Evolutionary conservation across 805 yeast genomes (phyloP).

Genomic region (Sugiyamaella valdiviana): DNA sequence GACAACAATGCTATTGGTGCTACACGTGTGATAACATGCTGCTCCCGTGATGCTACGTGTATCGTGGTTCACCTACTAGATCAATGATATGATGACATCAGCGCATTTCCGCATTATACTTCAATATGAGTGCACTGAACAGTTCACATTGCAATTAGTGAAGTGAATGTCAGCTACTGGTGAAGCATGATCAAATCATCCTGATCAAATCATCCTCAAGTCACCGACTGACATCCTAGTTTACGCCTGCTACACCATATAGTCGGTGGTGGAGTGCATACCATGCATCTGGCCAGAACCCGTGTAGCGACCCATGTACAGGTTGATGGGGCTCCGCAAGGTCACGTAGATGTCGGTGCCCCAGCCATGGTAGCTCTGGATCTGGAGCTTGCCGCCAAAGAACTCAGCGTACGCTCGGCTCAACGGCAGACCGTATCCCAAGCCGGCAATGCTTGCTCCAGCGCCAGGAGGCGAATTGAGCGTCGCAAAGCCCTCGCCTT

Average conservation of each 20-base stretch:
- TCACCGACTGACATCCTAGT: too few species aligned
- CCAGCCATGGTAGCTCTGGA: conserved; percentile 67
- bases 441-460: conserved; percentile 73
- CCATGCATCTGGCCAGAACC: conserved; percentile 5
- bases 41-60: too few species aligned
- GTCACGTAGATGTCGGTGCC: conserved; percentile 72
- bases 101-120: too few species aligned
- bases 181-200: too few species aligned
- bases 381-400: conserved; percentile 62
- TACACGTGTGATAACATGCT: too few species aligned
- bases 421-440: conserved; percentile 93
- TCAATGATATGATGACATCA: too few species aligned
- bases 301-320: conserved; percentile 4
- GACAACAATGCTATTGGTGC: too few species aligned
- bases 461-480: conserved; percentile 69
- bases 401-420: conserved; percentile 68
- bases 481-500: conserved; percentile 49
- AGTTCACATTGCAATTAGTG: too few species aligned
- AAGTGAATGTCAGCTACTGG: too few species aligned
- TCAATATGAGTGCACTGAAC: too few species aligned
- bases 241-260: conserved; percentile 6
- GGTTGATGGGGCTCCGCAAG: conserved; percentile 17
- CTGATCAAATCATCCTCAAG: too few species aligned
- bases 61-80: too few species aligned
- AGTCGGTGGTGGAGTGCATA: conserved; percentile 6